Base-by-base conservation (phyloP, 768 basidiomycete species). In the Thelephora aurantiotincta region DNA sequence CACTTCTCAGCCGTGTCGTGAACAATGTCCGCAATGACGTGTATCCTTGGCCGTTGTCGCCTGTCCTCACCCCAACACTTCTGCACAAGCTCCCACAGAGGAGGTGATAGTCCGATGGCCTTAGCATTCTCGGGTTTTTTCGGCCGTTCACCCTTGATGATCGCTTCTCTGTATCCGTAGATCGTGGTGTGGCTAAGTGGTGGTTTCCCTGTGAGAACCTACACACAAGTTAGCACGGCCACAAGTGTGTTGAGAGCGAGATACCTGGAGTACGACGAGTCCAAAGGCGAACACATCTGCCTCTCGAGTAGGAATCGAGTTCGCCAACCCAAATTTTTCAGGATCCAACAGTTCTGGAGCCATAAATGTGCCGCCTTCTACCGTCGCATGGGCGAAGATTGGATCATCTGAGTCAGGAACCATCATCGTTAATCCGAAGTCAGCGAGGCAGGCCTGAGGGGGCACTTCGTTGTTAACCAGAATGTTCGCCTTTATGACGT, bases 371-470 rank as follows among this genome's bases (percentile, higher is more conserved):
- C 45, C 45, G 2, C 23, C 45, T 9, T n/a, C 26, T 9, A 9
- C 26, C 26, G 9, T 9, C 9, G 26, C 9, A 30, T 4, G 26
- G 26, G 26, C 4, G 5, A 9, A 9, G 26, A 30, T 9, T 19
- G n/a, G 2, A 5, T 12, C 12, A 5, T 7, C 11, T 19, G 22
- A 16, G 3, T 26, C 43, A 35, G 44, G 47, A 1, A 55, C 11
- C 11, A 53, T 33, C 26, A 23, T 37, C 5, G 58, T 53, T 12
- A 60, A 43, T 1, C 59, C 59, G 38, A 60, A 60, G 45, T 60
- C 59, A 4, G 52, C 46, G 1, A 60, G 50, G 26, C 51, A 53
- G 3, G 57, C 51, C 20, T 43, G 42, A 3, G 50, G 51, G 2
- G 14, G 43, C 42, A 26, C 37, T 35, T 45, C 45, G 12, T 51